phyloP scores from a whole-genome alignment of 257 asterid species.

The Solanum tarapatanum region DNA sequence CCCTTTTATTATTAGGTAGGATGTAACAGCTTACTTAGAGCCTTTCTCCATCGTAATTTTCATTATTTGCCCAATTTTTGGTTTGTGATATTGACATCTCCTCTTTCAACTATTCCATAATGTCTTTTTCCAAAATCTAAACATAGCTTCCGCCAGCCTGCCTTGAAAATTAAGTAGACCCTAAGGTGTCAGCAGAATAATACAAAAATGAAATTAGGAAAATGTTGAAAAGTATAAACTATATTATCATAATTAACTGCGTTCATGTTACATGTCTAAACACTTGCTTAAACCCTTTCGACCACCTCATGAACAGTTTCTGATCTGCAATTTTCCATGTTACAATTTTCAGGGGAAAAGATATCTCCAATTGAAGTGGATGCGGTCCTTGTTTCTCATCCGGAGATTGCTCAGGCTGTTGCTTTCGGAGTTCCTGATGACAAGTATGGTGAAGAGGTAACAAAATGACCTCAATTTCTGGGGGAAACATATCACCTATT shows the following conservation, averaged over 20 bases:
- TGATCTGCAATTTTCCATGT: not conserved
- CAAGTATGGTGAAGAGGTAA: slow-evolving; percentile 95
- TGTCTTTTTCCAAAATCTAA: not conserved
- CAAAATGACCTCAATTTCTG: slow-evolving; percentile 16
- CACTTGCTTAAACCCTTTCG: not conserved
- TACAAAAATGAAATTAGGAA: not conserved
- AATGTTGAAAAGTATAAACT: not conserved
- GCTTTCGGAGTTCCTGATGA: slow-evolving; percentile 95
- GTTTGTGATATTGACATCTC: not conserved
- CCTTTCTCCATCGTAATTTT: not conserved
- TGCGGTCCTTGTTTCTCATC: slow-evolving; percentile 72
- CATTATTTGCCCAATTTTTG: not conserved
- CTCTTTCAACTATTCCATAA: not conserved
- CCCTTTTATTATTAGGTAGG: not conserved
- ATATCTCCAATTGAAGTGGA: slow-evolving; percentile 97
- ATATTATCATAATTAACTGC: not conserved
- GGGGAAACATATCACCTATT: slow-evolving; percentile 86
- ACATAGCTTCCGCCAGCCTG: not conserved
- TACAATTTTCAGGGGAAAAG: slow-evolving; percentile 56
- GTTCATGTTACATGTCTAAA: not conserved
- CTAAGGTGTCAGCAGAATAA: not conserved
- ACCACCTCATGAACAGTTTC: not conserved
- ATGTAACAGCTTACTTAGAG: not conserved
- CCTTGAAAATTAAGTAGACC: not conserved
- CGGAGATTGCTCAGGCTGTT: slow-evolving; percentile 74